Conservation (phyloP, 805 yeast species). For the Metschnikowia corniflorae region DNA sequence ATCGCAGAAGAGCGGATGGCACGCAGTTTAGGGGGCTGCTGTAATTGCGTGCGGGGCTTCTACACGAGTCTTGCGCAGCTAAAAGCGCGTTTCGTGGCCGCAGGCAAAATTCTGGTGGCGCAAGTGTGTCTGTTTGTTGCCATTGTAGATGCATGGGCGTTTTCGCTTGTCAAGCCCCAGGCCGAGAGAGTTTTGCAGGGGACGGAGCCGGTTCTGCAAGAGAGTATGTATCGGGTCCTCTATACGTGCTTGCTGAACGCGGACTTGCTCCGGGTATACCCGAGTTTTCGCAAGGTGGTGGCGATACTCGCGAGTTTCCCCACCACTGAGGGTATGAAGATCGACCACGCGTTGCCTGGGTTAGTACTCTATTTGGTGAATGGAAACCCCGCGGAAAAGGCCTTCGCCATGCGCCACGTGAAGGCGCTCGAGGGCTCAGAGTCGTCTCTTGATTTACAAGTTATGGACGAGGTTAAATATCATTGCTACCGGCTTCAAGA, state of each 20-base stretch:
- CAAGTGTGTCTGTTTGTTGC: conserved; percentile 30
- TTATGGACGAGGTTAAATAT: conserved; percentile 53
- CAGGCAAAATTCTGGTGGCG: conserved; percentile 40
- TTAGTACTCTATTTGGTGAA: conserved; percentile 51
- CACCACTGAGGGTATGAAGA: too few species aligned
- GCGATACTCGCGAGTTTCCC: conserved; percentile 3
- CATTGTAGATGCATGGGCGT: conserved; percentile 38
- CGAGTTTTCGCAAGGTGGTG: conserved; percentile 34
- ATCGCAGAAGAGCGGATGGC: conserved; percentile 40
- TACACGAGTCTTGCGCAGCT: conserved; percentile 51
- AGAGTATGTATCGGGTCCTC: conserved; percentile 3
- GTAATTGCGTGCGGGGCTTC: conserved; percentile 51
- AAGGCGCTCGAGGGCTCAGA: conserved; percentile 1
- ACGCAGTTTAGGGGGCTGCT: conserved; percentile 45
- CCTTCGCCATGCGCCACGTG: conserved; percentile 44
- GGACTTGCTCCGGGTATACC: conserved; percentile 40
- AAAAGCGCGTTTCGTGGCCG: conserved; percentile 48
- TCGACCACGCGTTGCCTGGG: conserved; percentile 40
- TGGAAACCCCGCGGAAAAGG: conserved; percentile 44
- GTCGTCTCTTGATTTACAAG: conserved; percentile 9
- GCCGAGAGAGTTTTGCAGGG: conserved; percentile 1
- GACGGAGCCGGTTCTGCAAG: conserved; percentile 1
- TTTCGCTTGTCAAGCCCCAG: conserved; percentile 10
- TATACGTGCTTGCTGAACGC: conserved; percentile 53
- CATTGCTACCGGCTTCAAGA: conserved; percentile 54